These are phyloP conservation scores for Sindora glabra DNA, from an alignment of 306 rosid genomes.

Conservation along the genomic window DNA sequence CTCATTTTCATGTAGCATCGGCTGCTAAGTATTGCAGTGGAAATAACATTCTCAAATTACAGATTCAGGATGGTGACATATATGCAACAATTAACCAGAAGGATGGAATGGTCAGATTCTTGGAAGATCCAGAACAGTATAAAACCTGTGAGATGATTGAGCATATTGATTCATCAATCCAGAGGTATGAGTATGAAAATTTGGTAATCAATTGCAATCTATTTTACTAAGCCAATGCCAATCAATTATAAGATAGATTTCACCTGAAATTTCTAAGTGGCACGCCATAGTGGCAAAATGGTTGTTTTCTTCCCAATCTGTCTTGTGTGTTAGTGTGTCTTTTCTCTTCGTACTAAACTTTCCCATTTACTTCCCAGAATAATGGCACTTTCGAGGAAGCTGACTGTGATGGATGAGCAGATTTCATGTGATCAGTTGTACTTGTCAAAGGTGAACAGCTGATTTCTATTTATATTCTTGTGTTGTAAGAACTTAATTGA, in stretches of 20 bases:
- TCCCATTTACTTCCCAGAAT: slow-evolving; percentile 34
- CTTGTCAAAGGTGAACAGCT: slow-evolving; percentile 50
- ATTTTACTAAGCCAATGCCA: too few species aligned
- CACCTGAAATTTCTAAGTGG: too few species aligned
- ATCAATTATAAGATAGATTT: too few species aligned
- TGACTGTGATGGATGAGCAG: slow-evolving; percentile 55
- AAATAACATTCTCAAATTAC: slow-evolving; percentile 4
- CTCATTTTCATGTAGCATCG: too few species aligned
- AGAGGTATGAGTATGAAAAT: slow-evolving; percentile 37
- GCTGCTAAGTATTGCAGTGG: too few species aligned
- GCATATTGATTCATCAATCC: slow-evolving; percentile 65
- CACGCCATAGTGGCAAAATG: too few species aligned
- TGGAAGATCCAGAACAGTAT: slow-evolving; percentile 85
- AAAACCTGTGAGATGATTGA: slow-evolving; percentile 74
- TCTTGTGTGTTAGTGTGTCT: background rate
- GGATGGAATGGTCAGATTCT: slow-evolving; percentile 94
- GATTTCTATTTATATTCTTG: background rate
- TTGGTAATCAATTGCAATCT: background rate
- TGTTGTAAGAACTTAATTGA: slow-evolving; percentile 4
- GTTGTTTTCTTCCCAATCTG: too few species aligned
- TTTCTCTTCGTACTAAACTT: background rate
- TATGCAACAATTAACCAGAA: slow-evolving; percentile 73
- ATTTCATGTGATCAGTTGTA: slow-evolving; percentile 63
- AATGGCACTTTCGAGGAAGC: slow-evolving; percentile 68
- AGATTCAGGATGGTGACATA: slow-evolving; percentile 88